phyloP scores from a whole-genome alignment of 208 protist species.

The Trypanosoma platydactyli region DNA sequence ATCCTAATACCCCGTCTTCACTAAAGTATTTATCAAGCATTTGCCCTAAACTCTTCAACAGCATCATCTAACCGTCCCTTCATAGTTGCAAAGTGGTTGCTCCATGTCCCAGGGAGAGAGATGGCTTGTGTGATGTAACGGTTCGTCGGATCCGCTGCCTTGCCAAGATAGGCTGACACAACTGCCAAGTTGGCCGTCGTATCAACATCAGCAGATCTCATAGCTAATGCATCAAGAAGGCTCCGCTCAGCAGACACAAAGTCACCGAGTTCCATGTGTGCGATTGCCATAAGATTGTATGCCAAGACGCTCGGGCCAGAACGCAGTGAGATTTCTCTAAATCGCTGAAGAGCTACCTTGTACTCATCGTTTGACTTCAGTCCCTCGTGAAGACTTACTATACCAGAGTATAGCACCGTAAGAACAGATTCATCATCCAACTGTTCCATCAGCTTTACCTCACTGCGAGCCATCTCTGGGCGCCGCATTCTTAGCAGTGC shows the following conservation, averaged over 20 bases:
- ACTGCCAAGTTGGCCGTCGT: slow-evolving; percentile 83
- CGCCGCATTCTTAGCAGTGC: slow-evolving; percentile 72
- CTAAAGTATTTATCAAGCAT: background rate
- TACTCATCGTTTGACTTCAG: slow-evolving; percentile 31
- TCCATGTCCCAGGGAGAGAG: slow-evolving; percentile 42
- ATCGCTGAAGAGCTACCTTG: slow-evolving; percentile 52
- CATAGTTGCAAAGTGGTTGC: slow-evolving; percentile 29
- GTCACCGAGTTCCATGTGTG: slow-evolving; percentile 62
- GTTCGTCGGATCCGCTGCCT: slow-evolving; percentile 47
- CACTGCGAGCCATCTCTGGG: slow-evolving; percentile 61
- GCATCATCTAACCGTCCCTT: slow-evolving; percentile 47
- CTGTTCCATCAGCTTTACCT: slow-evolving; percentile 78
- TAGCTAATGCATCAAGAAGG: slow-evolving; percentile 71
- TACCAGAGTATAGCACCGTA: slow-evolving; percentile 67
- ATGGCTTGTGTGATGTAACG: slow-evolving; percentile 62
- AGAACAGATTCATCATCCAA: slow-evolving; percentile 82
- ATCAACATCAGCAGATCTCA: slow-evolving; percentile 63
- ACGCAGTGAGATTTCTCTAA: slow-evolving; percentile 76
- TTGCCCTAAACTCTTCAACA: slow-evolving; percentile 35
- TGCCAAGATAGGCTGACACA: slow-evolving; percentile 50
- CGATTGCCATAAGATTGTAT: slow-evolving; percentile 76
- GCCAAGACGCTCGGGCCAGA: slow-evolving; percentile 67
- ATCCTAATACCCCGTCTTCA: background rate
- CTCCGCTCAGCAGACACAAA: slow-evolving; percentile 69
- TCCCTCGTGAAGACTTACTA: slow-evolving; percentile 62